Evolutionary conservation across 2,329 filamentous ascomycete species (phyloP).

Genomic region (Esteya vermicola): DNA sequence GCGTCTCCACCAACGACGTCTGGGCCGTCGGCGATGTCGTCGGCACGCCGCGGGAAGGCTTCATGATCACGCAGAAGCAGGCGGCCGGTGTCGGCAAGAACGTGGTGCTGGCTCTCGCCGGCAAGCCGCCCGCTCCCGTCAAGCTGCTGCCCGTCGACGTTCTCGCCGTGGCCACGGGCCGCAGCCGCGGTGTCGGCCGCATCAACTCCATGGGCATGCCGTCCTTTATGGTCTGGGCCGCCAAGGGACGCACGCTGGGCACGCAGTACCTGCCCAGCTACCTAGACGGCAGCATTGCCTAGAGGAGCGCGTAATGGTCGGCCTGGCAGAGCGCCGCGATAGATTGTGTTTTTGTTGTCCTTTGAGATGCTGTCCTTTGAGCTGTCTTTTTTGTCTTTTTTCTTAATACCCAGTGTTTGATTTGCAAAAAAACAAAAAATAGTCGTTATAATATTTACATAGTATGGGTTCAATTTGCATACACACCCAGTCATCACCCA

Average conservation of each 20-base stretch:
- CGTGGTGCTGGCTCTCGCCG: conserved; percentile 30
- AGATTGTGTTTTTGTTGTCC: no score
- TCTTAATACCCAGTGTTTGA: no score
- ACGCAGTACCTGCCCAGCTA: conserved; percentile 29
- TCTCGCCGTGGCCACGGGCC: conserved; percentile 32
- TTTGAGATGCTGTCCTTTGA: no score
- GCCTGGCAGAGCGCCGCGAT: no score
- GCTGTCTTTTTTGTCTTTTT: no score
- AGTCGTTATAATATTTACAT: no score
- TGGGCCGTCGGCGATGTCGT: conserved; percentile 43
- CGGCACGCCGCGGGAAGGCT: conserved; percentile 30
- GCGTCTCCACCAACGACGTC: conserved; percentile 21
- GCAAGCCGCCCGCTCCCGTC: conserved; percentile 26
- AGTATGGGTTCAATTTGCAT: no score
- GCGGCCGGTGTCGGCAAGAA: conserved; percentile 39
- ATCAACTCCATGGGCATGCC: conserved; percentile 28
- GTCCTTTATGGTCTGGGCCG: conserved; percentile 33
- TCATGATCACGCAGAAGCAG: conserved; percentile 33
- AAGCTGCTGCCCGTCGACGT: conserved; percentile 34
- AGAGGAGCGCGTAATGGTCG: conserved; percentile 1
- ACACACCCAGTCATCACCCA: background rate
- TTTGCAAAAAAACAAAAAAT: no score
- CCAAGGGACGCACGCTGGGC: conserved; percentile 37
- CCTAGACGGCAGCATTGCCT: conserved; percentile 33
- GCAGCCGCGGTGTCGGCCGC: conserved; percentile 34